Percentiles rank a stretch among this genome's conserved stretches.
Evolutionary conservation across 2,329 filamentous ascomycete species (phyloP).

Genomic region (Paraconiothyrium brasiliense): DNA sequence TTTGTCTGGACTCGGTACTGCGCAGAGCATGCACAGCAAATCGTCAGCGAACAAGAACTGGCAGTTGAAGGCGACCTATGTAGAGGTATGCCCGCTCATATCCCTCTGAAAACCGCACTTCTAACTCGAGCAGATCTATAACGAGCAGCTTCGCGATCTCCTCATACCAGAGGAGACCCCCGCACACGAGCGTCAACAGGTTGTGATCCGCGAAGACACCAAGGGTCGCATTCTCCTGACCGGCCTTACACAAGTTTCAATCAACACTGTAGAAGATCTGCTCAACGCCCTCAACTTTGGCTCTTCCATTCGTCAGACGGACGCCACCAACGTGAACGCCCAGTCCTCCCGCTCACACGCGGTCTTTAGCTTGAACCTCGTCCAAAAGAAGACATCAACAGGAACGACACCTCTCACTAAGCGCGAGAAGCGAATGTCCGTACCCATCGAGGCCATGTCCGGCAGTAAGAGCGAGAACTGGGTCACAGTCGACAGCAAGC

Average conservation of each 20-base stretch:
- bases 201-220: conserved; percentile 93
- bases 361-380: conserved; percentile 92
- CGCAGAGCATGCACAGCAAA: conserved; percentile 54
- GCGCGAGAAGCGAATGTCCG: conserved; percentile 84
- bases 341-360: conserved; percentile 98
- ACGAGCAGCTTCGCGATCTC: conserved; percentile 92
- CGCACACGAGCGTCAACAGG: conserved; percentile 73
- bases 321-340: conserved; percentile 96
- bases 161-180: conserved; percentile 80
- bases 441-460: conserved; percentile 82
- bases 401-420: conserved; percentile 55
- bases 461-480: conserved; percentile 64
- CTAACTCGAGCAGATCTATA: conserved; percentile 78
- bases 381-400: conserved; percentile 78
- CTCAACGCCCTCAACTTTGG: conserved; percentile 90
- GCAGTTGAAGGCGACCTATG: conserved; percentile 93
- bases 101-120: neutral
- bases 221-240: conserved; percentile 96
- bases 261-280: conserved; percentile 91
- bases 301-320: conserved; percentile 93
- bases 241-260: conserved; percentile 84
- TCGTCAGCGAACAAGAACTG: conserved; percentile 75
- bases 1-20: conserved; percentile 71
- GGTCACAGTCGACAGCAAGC: conserved; percentile 94
- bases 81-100: conserved; percentile 52